A percentile compares a stretch with the other conserved stretches of the same genome.
phyloP scores from a whole-genome alignment of 805 yeast genomes.

The Monosporozyma servazzii region DNA sequence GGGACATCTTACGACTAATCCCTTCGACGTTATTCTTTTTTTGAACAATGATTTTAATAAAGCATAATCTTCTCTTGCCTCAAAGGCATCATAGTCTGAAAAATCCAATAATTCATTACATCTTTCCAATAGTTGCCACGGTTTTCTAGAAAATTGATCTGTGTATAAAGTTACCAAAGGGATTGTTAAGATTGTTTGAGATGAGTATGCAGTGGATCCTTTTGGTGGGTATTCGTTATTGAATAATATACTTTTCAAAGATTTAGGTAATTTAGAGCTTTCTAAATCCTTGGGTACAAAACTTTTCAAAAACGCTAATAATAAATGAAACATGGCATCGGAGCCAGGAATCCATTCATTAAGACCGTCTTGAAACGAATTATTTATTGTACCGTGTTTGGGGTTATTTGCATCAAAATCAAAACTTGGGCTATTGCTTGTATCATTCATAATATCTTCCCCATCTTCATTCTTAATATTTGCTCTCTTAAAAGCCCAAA shows the following conservation, averaged over 20 bases:
- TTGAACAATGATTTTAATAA: slow-evolving; percentile 64
- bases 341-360: slow-evolving; percentile 73
- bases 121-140: slow-evolving; percentile 51
- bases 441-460: neutral
- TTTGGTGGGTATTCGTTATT: slow-evolving; percentile 72
- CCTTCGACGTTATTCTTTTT: slow-evolving; percentile 42
- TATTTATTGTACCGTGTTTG: slow-evolving; percentile 15
- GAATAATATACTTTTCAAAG: slow-evolving; percentile 55
- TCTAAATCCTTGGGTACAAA: slow-evolving; percentile 62
- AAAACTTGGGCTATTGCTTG: slow-evolving; percentile 19
- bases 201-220: slow-evolving; percentile 28
- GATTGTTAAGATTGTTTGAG: slow-evolving; percentile 40
- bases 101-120: slow-evolving; percentile 54
- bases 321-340: slow-evolving; percentile 75
- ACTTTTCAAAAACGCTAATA: slow-evolving; percentile 67
- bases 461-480: slow-evolving; percentile 8
- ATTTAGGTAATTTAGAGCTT: slow-evolving; percentile 45
- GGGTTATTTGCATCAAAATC: slow-evolving; percentile 13
- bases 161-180: slow-evolving; percentile 56
- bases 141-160: slow-evolving; percentile 36
- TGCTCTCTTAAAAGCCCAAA: slow-evolving; percentile 69
- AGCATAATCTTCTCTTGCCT: slow-evolving; percentile 70
- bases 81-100: slow-evolving; percentile 58
- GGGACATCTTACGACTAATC: slow-evolving; percentile 55
- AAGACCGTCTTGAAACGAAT: slow-evolving; percentile 57